A percentile compares a stretch with the other conserved stretches of the same genome.
Evolutionary conservation across 2,329 filamentous ascomycete species (phyloP).

Genomic region (Phaeosphaeriaceae sp.): DNA sequence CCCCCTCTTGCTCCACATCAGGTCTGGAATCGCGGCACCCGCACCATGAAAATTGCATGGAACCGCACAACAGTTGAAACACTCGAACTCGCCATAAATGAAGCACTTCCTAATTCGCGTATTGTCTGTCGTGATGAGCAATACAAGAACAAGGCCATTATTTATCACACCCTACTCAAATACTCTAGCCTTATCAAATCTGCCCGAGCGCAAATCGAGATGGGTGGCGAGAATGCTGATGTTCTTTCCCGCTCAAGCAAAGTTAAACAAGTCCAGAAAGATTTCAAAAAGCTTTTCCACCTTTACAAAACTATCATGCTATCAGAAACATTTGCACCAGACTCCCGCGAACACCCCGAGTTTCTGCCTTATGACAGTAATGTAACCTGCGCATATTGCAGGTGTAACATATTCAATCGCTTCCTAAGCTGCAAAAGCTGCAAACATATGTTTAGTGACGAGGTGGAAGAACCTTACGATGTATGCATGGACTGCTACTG

Average conservation of each 20-base stretch:
- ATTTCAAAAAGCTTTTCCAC: slow-evolving; percentile 80
- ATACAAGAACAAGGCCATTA: slow-evolving; percentile 97
- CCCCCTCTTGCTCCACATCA: slow-evolving; percentile 94
- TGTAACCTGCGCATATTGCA: slow-evolving; percentile 93
- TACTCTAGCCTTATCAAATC: slow-evolving; percentile 69
- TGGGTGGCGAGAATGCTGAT: slow-evolving; percentile 45
- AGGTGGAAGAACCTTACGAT: slow-evolving; percentile 87
- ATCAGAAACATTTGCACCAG: slow-evolving; percentile 82
- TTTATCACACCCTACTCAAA: slow-evolving; percentile 84
- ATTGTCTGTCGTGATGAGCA: slow-evolving; percentile 96
- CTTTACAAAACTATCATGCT: slow-evolving; percentile 81
- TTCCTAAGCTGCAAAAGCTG: slow-evolving; percentile 93
- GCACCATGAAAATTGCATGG: slow-evolving; percentile 98
- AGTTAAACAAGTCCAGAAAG: slow-evolving; percentile 74
- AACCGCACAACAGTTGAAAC: slow-evolving; percentile 94
- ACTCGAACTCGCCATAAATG: slow-evolving; percentile 80
- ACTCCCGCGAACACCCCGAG: slow-evolving; percentile 73
- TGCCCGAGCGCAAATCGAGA: slow-evolving; percentile 63
- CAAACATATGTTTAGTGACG: slow-evolving; percentile 68
- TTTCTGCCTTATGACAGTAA: slow-evolving; percentile 84
- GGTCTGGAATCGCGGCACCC: slow-evolving; percentile 95
- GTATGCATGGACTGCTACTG: slow-evolving; percentile 98
- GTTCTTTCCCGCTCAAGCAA: slow-evolving; percentile 53
- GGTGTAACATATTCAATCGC: slow-evolving; percentile 95
- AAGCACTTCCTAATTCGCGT: slow-evolving; percentile 85